These are phyloP conservation scores for Fragosphaeria purpurea DNA, from an alignment of 2,329 filamentous ascomycete genomes.

Conservation along the genomic window DNA sequence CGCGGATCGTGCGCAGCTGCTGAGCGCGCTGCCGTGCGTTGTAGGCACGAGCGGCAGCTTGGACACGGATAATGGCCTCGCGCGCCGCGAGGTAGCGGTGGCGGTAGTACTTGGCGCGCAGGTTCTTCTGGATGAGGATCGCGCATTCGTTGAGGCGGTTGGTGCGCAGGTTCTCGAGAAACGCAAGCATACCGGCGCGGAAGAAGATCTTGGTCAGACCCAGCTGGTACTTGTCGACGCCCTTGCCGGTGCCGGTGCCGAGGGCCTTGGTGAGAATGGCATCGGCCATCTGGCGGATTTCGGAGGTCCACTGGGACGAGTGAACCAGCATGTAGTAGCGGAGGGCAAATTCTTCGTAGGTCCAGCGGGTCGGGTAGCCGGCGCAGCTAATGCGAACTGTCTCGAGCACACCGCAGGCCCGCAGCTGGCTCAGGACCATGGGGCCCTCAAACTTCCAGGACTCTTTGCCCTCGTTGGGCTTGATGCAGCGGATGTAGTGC, in stretches of 20 bases:
- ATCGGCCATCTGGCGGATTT: slow-evolving; percentile 90
- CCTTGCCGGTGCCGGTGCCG: slow-evolving; percentile 62
- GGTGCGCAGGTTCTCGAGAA: slow-evolving; percentile 88
- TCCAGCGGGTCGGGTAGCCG: slow-evolving; percentile 96
- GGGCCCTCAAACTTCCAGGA: slow-evolving; percentile 98
- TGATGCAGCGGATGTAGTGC: slow-evolving; percentile 98
- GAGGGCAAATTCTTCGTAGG: slow-evolving; percentile 94
- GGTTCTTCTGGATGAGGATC: slow-evolving; percentile 97
- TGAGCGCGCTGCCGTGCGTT: slow-evolving; percentile 68
- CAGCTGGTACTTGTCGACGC: slow-evolving; percentile 89
- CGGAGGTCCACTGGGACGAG: slow-evolving; percentile 80
- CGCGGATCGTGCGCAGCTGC: slow-evolving; percentile 71
- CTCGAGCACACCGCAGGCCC: slow-evolving; percentile 97
- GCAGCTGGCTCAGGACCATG: slow-evolving; percentile 94
- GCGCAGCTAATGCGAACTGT: slow-evolving; percentile 96
- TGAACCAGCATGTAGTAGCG: slow-evolving; percentile 97
- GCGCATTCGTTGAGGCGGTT: slow-evolving; percentile 85
- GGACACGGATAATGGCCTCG: slow-evolving; percentile 67
- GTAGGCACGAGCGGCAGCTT: slow-evolving; percentile 68
- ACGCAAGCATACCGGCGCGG: slow-evolving; percentile 96
- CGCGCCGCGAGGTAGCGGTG: slow-evolving; percentile 82
- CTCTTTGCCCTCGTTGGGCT: slow-evolving; percentile 94
- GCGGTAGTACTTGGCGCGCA: slow-evolving; percentile 90
- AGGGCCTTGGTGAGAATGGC: slow-evolving; percentile 83
- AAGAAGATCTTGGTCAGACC: slow-evolving; percentile 99